These are phyloP conservation scores for Citrullus amarus DNA, from an alignment of 306 rosid genomes.

Conservation along the genomic window DNA sequence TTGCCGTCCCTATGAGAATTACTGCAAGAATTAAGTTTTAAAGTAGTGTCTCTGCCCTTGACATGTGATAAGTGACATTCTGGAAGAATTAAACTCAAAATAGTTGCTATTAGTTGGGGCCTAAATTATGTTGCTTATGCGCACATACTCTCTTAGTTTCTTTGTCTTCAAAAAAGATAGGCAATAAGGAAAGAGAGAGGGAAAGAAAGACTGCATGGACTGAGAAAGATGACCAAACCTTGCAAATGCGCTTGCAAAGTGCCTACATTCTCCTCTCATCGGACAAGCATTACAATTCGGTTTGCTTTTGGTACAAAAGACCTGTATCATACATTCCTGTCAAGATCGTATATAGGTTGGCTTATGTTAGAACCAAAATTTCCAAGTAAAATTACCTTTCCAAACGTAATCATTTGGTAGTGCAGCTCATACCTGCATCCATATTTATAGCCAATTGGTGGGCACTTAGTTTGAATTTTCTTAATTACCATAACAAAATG, in stretches of 20 bases:
- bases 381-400: slow-evolving; percentile 54
- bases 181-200: background rate
- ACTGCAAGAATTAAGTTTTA: background rate
- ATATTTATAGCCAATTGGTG: background rate
- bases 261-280: slow-evolving; percentile 97
- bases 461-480: slow-evolving; percentile 3
- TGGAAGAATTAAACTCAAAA: background rate
- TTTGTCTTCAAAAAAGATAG: background rate
- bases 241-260: slow-evolving; percentile 98
- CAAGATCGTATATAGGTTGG: slow-evolving; percentile 18
- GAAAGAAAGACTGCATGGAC: background rate
- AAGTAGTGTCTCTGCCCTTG: background rate
- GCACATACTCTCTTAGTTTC: background rate
- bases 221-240: slow-evolving; percentile 35
- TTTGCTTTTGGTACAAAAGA: slow-evolving; percentile 91
- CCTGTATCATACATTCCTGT: slow-evolving; percentile 38
- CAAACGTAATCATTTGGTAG: slow-evolving; percentile 98
- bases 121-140: background rate
- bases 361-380: slow-evolving; percentile 7
- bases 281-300: slow-evolving; percentile 99
- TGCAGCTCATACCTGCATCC: slow-evolving; percentile 85
- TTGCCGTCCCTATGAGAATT: background rate
- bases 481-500: background rate
- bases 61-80: background rate
- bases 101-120: background rate